Percentiles rank a stretch among this genome's conserved stretches.
Conservation (phyloP, 805 yeast genomes). For the Starmerella floricola region DNA sequence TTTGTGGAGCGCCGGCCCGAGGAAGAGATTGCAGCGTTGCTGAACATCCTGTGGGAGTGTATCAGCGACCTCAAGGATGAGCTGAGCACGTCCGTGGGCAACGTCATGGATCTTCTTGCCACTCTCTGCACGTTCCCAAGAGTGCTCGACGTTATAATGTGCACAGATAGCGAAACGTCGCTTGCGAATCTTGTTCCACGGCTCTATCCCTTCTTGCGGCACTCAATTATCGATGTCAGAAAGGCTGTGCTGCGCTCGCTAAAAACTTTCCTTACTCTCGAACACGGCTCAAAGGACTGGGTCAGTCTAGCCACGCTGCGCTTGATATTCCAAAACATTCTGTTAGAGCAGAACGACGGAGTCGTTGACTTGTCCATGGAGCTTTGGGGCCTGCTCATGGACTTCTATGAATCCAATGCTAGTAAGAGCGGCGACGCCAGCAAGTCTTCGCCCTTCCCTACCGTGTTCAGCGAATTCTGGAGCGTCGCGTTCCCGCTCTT, state of each 20-base stretch:
- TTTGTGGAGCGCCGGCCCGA: slow-evolving; percentile 53
- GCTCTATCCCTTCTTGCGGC: slow-evolving; percentile 82
- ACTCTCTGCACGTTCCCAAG: slow-evolving; percentile 71
- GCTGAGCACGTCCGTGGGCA: slow-evolving; percentile 85
- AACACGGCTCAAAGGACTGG: slow-evolving; percentile 47
- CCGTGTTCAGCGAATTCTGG: slow-evolving; percentile 15
- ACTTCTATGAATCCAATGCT: background rate
- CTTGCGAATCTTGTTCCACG: slow-evolving; percentile 76
- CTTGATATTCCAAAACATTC: slow-evolving; percentile 69
- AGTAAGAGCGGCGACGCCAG: too few relatives aligned
- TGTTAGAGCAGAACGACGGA: slow-evolving; percentile 76
- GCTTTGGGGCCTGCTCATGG: slow-evolving; percentile 48
- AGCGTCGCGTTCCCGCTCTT: slow-evolving; percentile 47
- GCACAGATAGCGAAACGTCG: slow-evolving; percentile 39
- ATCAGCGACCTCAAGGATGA: slow-evolving; percentile 79
- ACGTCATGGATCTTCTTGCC: slow-evolving; percentile 87
- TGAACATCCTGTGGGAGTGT: slow-evolving; percentile 80
- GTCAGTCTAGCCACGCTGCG: slow-evolving; percentile 61
- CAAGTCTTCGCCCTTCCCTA: too few relatives aligned
- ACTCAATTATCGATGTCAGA: slow-evolving; percentile 83
- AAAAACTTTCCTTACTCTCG: slow-evolving; percentile 52
- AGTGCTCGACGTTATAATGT: slow-evolving; percentile 60
- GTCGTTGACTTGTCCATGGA: slow-evolving; percentile 51
- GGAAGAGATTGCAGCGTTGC: slow-evolving; percentile 34
- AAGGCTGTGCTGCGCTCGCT: slow-evolving; percentile 75